Base-by-base conservation (phyloP, 768 basidiomycete genomes). In the Mycena galericulata region DNA sequence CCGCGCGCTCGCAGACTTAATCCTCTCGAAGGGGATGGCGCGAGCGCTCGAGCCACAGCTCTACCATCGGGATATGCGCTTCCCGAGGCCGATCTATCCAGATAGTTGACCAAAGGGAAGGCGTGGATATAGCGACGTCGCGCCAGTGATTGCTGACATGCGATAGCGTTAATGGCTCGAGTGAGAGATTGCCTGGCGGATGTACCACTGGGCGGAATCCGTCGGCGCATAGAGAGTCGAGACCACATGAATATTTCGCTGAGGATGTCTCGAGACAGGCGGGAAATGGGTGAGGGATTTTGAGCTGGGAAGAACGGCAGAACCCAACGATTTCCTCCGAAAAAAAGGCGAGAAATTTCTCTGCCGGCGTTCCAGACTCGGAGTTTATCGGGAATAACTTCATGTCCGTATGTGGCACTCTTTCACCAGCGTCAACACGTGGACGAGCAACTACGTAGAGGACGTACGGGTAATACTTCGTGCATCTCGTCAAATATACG, bases 91-190 rank as follows among this genome's bases (percentile, higher is more conserved):
- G 68, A 41, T 57, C 60, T 12, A 72, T 40, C 70, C 70, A 72
- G 26, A 72, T 68, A 22, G 67, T 72, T n/a, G 69, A 65, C 78
- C 78, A 79, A n/a, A 79, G 50, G 17, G 63, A 22, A 12, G 75
- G 67, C 8, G 62, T 72, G 27, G 62, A 67, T 24, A 76, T 10
- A 17, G 78, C 77, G 24, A 74, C 43, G 10, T 59, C 45, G 22
- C 77, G 67, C 75, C 77, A 79, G 14, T 46, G 61, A 11, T 47
- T 30, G 24, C 68, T 75, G 46, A 79, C 76, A 41, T 76, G 75
- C 3, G 76, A 74, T 4, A 77, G 56, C 8, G 56, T 43, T 49
- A 78, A 54, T 17, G 67, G 68, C 17, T 69, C 71, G 17, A 64
- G 26, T 1, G 36, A 4, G 29, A 72, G 62, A 7, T 53, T n/a